Base-by-base conservation (phyloP, 2,329 filamentous ascomycete genomes). In the Kalmusia sp. region DNA sequence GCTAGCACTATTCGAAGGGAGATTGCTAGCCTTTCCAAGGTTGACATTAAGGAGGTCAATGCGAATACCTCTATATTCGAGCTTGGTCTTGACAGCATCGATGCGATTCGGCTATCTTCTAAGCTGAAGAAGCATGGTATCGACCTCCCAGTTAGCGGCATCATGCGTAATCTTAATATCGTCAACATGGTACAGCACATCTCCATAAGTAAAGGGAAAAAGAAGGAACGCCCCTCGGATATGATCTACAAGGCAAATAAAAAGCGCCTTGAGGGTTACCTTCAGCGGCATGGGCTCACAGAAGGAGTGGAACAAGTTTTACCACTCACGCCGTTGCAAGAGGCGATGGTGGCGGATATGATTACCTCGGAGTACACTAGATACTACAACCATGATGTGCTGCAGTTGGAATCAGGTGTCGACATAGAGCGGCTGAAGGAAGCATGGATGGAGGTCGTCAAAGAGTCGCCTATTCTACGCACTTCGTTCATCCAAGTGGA, bases 81-180 rank as follows among this genome's bases (percentile, higher is more conserved):
- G 62, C 81, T 97, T 27, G 93, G 93, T 0, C 81, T 97, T 6
- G 93, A 97, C 77, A 96, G 93, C 65, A 96, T 97, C 52, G 93
- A 97, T 72, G 84, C 89, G 1, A 93, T 97, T 71, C 96, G 92
- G 64, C 77, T 97, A 0, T 89, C 90, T 0, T 87, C 91, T 0
- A 83, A 86, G 48, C 79, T 96, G 2, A 89, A 84, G 58, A 83
- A 81, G 38, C 73, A 75, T 4, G 83, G 82, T 0, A 76, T 95
- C 17, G 68, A 76, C 0, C 70, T 96, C 9, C 78, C 87, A 0
- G 86, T 93, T n/a, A 90, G 91, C 60, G 79, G 82, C n/a, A 87
- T 97, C 19, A 89, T 96, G 81, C 87, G 84, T 47, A 81, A 81
- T 3, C 85, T 89, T 46, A 91, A 84, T 0, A 87, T 96, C 30